phyloP scores from a whole-genome alignment of 768 basidiomycete species.

The Phaeotremella skinneri region DNA sequence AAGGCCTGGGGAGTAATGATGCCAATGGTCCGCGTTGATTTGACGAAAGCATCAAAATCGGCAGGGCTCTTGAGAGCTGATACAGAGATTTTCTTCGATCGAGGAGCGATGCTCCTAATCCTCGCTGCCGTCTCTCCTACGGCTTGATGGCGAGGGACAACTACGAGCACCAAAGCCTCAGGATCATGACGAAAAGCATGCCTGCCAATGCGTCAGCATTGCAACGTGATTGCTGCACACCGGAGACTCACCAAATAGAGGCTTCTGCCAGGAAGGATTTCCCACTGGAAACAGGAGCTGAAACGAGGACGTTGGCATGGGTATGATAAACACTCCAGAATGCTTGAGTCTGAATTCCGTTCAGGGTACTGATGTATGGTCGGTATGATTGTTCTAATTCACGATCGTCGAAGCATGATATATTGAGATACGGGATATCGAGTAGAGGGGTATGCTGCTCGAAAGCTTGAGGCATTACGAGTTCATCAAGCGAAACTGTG shows the following conservation, averaged over 20 bases:
- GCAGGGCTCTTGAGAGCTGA: conserved; percentile 42
- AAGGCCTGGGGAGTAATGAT: conserved; percentile 35
- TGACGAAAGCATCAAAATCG: conserved; percentile 45
- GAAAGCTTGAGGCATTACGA: conserved; percentile 71
- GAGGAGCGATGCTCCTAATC: conserved; percentile 28
- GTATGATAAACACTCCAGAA: conserved; percentile 79
- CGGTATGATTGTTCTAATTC: conserved; percentile 57
- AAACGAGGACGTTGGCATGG: conserved; percentile 65
- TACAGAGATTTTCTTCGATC: conserved; percentile 52
- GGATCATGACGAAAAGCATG: conserved; percentile 56
- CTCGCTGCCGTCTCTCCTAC: conserved; percentile 59
- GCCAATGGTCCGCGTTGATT: conserved; percentile 14
- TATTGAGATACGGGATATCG: conserved; percentile 70
- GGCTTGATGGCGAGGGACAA: conserved; percentile 62
- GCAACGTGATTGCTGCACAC: conserved; percentile 12
- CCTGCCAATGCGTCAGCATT: conserved; percentile 54
- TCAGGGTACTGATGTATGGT: conserved; percentile 61
- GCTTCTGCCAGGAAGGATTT: conserved; percentile 73
- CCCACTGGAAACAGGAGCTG: conserved; percentile 75
- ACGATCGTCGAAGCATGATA: conserved; percentile 58
- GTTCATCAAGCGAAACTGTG: conserved; percentile 61
- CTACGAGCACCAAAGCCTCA: conserved; percentile 62
- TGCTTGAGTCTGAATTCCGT: conserved; percentile 81
- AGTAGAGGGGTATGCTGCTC: conserved; percentile 63
- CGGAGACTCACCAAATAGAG: conserved; percentile 62